These are phyloP conservation scores for Cordyceps fumosorosea DNA, from an alignment of 2,329 filamentous ascomycete genomes.

Conservation along the genomic window DNA sequence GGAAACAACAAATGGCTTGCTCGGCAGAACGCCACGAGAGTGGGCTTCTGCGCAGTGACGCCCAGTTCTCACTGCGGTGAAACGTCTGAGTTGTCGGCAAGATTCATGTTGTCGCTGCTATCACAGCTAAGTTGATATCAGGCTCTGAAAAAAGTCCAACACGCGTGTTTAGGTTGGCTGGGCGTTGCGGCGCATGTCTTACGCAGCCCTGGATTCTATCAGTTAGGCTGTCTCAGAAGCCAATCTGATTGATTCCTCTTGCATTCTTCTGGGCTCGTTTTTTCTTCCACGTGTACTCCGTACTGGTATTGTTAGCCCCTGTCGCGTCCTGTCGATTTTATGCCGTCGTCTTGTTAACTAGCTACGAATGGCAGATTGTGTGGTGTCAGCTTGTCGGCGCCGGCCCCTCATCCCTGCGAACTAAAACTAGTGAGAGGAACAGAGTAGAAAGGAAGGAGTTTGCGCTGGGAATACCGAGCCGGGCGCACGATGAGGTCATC, in stretches of 20 bases:
- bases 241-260: not conserved
- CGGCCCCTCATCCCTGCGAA: not conserved
- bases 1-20: not conserved
- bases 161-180: not conserved
- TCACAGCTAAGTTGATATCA: not conserved
- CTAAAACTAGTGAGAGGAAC: not conserved
- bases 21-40: not conserved
- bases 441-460: too few relatives aligned
- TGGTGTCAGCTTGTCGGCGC: not conserved
- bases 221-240: not conserved
- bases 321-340: not conserved
- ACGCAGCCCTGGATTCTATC: not conserved
- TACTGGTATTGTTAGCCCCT: not conserved
- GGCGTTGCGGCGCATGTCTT: not conserved
- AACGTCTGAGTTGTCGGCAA: not conserved
- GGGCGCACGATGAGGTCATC: not conserved
- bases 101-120: not conserved
- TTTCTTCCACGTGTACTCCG: not conserved
- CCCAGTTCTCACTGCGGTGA: not conserved
- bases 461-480: not conserved
- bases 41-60: not conserved
- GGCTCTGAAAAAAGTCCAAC: not conserved
- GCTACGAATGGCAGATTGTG: not conserved
- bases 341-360: not conserved
- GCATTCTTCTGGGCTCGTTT: not conserved